Conservation (phyloP, 2,329 filamentous ascomycete genomes). For the Dothideomycetes sp. region DNA sequence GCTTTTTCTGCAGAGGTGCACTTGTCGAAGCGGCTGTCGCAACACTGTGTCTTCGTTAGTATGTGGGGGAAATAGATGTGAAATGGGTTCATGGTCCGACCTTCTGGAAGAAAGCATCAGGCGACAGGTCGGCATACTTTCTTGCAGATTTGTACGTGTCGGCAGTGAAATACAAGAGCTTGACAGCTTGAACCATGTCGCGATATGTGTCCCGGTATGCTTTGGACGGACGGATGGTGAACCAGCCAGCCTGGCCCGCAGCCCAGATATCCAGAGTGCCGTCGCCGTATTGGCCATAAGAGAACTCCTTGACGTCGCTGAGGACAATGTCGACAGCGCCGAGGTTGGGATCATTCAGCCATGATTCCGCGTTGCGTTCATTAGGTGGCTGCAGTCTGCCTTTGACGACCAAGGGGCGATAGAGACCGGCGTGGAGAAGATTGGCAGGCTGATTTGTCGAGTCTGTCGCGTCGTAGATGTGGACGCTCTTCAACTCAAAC, state of each 20-base stretch:
- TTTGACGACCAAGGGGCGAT: slow-evolving; percentile 53
- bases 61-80: background rate
- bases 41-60: background rate
- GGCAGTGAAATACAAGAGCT: slow-evolving; percentile 54
- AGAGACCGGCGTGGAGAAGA: slow-evolving; percentile 50
- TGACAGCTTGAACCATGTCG: slow-evolving; percentile 54
- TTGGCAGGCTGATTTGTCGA: slow-evolving; percentile 43
- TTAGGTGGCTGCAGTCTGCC: slow-evolving; percentile 49
- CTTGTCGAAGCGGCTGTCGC: background rate
- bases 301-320: slow-evolving; percentile 38
- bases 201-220: slow-evolving; percentile 49
- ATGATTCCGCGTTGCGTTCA: slow-evolving; percentile 28
- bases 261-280: slow-evolving; percentile 57
- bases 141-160: slow-evolving; percentile 41
- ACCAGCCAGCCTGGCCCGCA: slow-evolving; percentile 57
- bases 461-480: slow-evolving; percentile 46
- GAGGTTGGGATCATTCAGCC: slow-evolving; percentile 7
- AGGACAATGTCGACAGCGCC: slow-evolving; percentile 42
- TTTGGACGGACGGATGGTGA: slow-evolving; percentile 52
- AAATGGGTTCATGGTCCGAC: slow-evolving; percentile 21
- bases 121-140: slow-evolving; percentile 2
- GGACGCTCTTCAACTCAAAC: slow-evolving; percentile 53
- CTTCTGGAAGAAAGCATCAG: slow-evolving; percentile 5
- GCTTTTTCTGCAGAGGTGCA: slow-evolving; percentile 16
- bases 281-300: slow-evolving; percentile 46